Conservation (phyloP, 169 alveolate genomes). For the Plasmodium yoelii region DNA sequence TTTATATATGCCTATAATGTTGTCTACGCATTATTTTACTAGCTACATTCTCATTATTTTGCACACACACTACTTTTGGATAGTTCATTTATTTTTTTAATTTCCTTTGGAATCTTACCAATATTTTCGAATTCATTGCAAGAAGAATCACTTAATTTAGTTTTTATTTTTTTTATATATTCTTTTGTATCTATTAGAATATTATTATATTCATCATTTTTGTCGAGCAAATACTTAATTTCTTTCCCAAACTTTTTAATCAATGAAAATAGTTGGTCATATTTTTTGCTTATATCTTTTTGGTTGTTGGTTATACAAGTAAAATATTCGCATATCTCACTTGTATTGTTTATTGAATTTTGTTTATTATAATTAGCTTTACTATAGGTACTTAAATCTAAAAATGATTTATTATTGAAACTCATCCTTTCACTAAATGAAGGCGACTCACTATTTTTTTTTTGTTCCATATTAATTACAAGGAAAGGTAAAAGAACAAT, state of each 20-base stretch:
- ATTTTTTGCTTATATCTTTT: slow-evolving; percentile 59
- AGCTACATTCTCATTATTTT: too few species aligned
- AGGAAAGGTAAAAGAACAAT: not conserved
- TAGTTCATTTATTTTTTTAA: too few species aligned
- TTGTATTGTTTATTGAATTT: slow-evolving; percentile 56
- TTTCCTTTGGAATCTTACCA: slow-evolving; percentile 21
- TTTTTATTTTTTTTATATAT: slow-evolving; percentile 40
- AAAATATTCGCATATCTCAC: slow-evolving; percentile 59
- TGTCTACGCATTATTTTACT: too few species aligned
- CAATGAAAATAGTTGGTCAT: slow-evolving; percentile 63
- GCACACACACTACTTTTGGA: too few species aligned
- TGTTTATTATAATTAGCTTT: slow-evolving; percentile 49
- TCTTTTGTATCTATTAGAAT: slow-evolving; percentile 59
- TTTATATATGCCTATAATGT: too few species aligned
- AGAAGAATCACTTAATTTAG: slow-evolving; percentile 44
- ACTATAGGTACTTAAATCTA: slow-evolving; percentile 53
- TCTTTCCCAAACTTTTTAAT: slow-evolving; percentile 71
- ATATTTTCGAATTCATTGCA: slow-evolving; percentile 44
- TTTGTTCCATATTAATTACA: slow-evolving; percentile 38
- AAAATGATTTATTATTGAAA: slow-evolving; percentile 38
- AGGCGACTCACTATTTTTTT: slow-evolving; percentile 32
- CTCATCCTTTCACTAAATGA: slow-evolving; percentile 41
- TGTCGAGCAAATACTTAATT: slow-evolving; percentile 58
- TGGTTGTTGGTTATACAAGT: slow-evolving; percentile 68
- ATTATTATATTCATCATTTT: slow-evolving; percentile 55